A percentile compares a stretch with the other conserved stretches of the same genome.
Conservation (phyloP, 176 grass and related monocot genomes). For the Ensete glaucum region DNA sequence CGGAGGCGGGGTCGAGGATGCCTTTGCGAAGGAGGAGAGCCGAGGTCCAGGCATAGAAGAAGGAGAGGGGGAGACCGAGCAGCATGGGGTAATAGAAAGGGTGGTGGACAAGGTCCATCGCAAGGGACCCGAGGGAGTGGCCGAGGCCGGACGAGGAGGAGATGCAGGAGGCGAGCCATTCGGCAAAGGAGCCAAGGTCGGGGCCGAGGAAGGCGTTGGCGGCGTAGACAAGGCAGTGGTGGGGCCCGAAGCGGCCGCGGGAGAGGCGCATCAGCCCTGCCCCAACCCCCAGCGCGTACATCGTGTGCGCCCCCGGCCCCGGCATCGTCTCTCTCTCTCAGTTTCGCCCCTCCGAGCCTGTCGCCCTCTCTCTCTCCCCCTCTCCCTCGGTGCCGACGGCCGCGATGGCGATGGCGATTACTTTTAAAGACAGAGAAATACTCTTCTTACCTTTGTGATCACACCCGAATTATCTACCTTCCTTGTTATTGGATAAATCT, state of each 20-base stretch:
- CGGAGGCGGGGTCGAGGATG: conserved; percentile 39
- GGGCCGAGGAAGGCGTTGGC: conserved; percentile 86
- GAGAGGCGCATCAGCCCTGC: conserved; percentile 41
- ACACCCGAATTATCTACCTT: no score
- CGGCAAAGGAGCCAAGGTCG: conserved; percentile 78
- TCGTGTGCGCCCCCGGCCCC: conserved; percentile 74
- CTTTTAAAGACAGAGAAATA: no score
- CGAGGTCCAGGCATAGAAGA: conserved; percentile 63
- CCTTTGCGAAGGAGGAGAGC: conserved; percentile 26
- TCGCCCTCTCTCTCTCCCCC: no score
- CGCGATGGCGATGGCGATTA: no score
- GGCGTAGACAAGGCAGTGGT: conserved; percentile 79
- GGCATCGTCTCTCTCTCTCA: conserved; percentile 32
- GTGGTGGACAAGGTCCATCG: conserved; percentile 69
- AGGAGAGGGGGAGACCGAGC: conserved; percentile 62
- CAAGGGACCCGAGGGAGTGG: conserved; percentile 22
- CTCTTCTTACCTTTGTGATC: no score
- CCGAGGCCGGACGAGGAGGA: background rate
- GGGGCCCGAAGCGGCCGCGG: conserved; percentile 52
- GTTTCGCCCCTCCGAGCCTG: no score
- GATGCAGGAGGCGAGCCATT: conserved; percentile 66
- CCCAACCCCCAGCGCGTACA: conserved; percentile 68
- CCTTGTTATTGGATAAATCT: no score
- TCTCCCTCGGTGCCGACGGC: no score
- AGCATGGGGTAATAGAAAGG: conserved; percentile 80